phyloP scores from a whole-genome alignment of 768 basidiomycete genomes.

The Macrolepiota fuliginosa region DNA sequence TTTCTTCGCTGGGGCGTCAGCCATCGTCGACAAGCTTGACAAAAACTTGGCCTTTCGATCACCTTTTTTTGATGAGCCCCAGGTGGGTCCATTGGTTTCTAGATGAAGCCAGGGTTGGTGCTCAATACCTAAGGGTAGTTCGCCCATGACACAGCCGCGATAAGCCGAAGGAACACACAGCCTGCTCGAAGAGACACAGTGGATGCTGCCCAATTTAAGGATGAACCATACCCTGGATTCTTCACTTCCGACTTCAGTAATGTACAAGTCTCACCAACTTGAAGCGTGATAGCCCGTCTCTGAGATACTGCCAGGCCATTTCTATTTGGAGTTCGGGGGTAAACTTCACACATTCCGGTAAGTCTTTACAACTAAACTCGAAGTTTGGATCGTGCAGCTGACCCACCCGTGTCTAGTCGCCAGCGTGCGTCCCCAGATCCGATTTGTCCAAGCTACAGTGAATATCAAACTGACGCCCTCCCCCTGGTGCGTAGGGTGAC shows the following conservation, averaged over 20 bases:
- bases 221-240: constrained; percentile 49
- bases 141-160: constrained; percentile 31
- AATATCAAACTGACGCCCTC: neutral
- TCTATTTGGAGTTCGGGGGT: constrained; percentile 50
- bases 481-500: constrained; percentile 39
- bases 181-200: constrained; percentile 29
- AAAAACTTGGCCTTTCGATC: constrained; percentile 41
- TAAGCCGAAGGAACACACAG: constrained; percentile 35
- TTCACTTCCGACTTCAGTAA: constrained; percentile 48
- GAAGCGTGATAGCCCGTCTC: neutral
- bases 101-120: neutral
- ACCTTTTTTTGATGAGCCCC: constrained; percentile 32
- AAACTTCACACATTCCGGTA: constrained; percentile 48
- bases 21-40: constrained; percentile 25
- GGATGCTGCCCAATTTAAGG: constrained; percentile 36
- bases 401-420: constrained; percentile 31
- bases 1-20: constrained; percentile 13
- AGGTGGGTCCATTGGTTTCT: constrained; percentile 22
- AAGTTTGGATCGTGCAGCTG: neutral
- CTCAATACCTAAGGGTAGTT: constrained; percentile 25
- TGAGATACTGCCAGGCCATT: constrained; percentile 15
- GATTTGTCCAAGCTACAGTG: no score
- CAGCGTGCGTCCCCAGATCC: constrained; percentile 33
- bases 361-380: neutral
- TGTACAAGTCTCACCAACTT: constrained; percentile 20